phyloP scores from a whole-genome alignment of 805 yeast genomes.

The Wickerhamiella slavikovae region DNA sequence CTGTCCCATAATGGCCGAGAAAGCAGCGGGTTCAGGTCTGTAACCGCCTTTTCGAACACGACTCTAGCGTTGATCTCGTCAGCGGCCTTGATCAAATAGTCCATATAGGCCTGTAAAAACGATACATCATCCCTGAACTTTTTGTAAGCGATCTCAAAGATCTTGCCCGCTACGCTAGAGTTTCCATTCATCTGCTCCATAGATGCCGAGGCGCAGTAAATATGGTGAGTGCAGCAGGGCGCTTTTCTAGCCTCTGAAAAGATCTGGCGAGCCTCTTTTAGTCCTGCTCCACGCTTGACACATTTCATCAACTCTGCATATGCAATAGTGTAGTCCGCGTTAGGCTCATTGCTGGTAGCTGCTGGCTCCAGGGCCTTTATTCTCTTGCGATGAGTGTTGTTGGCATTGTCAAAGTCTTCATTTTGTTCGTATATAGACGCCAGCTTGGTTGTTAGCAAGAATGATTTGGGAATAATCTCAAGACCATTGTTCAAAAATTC shows the following conservation, averaged over 20 bases:
- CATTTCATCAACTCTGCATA: slow-evolving; percentile 54
- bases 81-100: slow-evolving; percentile 45
- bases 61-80: slow-evolving; percentile 63
- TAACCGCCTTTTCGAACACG: slow-evolving; percentile 57
- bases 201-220: slow-evolving; percentile 64
- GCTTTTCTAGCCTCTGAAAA: slow-evolving; percentile 53
- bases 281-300: slow-evolving; percentile 42
- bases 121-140: slow-evolving; percentile 31
- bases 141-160: slow-evolving; percentile 64
- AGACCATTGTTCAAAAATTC: slow-evolving; percentile 35
- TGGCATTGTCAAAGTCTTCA: slow-evolving; percentile 29
- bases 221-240: slow-evolving; percentile 43
- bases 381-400: slow-evolving; percentile 28
- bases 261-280: slow-evolving; percentile 49
- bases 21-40: slow-evolving; percentile 26
- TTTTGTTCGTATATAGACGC: slow-evolving; percentile 52
- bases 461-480: slow-evolving; percentile 46
- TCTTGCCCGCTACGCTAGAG: slow-evolving; percentile 45
- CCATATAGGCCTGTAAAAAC: slow-evolving; percentile 48
- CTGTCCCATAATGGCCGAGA: slow-evolving; percentile 28
- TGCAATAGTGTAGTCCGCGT: slow-evolving; percentile 31
- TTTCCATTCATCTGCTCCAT: slow-evolving; percentile 47
- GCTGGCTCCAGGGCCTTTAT: slow-evolving; percentile 26
- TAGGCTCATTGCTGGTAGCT: slow-evolving; percentile 5
- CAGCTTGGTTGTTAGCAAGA: slow-evolving; percentile 40